Evolutionary conservation across 1,284 basidiomycete genomes (phyloP).

Genomic region (Lignosus rhinocerotis): DNA sequence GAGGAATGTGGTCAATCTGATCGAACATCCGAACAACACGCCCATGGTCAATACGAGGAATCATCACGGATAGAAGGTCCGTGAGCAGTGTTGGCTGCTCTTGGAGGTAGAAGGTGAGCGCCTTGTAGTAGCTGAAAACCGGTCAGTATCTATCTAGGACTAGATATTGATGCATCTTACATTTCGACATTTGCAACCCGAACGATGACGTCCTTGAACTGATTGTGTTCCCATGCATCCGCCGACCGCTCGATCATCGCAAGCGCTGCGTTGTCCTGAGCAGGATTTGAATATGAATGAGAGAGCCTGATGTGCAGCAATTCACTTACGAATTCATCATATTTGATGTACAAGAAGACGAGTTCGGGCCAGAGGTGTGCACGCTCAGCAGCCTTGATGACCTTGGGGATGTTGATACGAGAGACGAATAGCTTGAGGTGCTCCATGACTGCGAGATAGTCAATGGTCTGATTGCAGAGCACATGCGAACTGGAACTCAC

Average conservation of each 20-base stretch:
- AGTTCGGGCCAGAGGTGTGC: conserved; percentile 99
- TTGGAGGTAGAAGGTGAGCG: conserved; percentile 86
- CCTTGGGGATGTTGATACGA: conserved; percentile 92
- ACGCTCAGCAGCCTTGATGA: conserved; percentile 93
- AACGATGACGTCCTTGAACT: conserved; percentile 96
- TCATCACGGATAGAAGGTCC: conserved; percentile 90
- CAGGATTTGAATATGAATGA: background rate
- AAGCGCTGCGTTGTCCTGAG: conserved; percentile 89
- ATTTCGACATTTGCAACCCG: conserved; percentile 99
- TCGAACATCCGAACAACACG: conserved; percentile 96
- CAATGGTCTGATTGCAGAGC: background rate
- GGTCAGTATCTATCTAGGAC: conserved; percentile 6
- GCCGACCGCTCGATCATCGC: conserved; percentile 98
- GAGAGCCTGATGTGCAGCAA: background rate
- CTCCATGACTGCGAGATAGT: conserved; percentile 78
- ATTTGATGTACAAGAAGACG: conserved; percentile 98
- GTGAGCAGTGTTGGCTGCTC: conserved; percentile 93
- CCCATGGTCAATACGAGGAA: conserved; percentile 90
- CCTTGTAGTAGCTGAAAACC: conserved; percentile 77
- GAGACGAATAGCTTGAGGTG: conserved; percentile 98
- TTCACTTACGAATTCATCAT: conserved; percentile 85
- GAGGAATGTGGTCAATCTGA: conserved; percentile 93
- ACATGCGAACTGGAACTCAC: conserved; percentile 48
- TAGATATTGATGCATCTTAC: conserved; percentile 38
- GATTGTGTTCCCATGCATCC: conserved; percentile 98